A percentile compares a stretch with the other conserved stretches of the same genome.
These are phyloP conservation scores for Cyclotella atomus DNA, from an alignment of 108 stramenopile genomes.

Conservation along the genomic window DNA sequence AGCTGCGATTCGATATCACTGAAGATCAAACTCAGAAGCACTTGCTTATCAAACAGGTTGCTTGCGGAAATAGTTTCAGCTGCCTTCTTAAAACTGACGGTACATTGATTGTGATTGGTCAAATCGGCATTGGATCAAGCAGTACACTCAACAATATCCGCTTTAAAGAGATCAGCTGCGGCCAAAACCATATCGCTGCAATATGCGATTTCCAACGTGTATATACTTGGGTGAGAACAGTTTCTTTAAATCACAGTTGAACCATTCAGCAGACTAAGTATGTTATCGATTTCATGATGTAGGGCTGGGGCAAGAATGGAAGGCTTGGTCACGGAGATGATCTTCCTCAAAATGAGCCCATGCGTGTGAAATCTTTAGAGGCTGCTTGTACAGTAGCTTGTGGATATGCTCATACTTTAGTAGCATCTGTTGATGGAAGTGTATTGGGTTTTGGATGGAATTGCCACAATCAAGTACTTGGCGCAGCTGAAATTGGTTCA, in stretches of 20 bases:
- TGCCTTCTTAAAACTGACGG: constrained; percentile 22
- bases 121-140: constrained; percentile 9
- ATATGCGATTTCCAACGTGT: background rate
- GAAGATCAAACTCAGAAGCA: background rate
- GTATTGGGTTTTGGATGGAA: constrained; percentile 43
- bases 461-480: constrained; percentile 19
- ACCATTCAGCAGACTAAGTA: no score
- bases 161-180: constrained; percentile 28
- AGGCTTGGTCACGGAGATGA: constrained; percentile 27
- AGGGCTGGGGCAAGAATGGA: constrained; percentile 26
- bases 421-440: constrained; percentile 16
- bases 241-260: no score
- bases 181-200: constrained; percentile 32
- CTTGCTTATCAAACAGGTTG: constrained; percentile 1
- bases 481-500: background rate
- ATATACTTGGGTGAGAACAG: constrained; percentile 21
- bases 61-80: constrained; percentile 26
- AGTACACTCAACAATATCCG: constrained; percentile 2
- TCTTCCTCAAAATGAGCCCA: background rate
- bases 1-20: background rate
- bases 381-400: constrained; percentile 18
- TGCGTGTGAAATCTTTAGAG: constrained; percentile 5
- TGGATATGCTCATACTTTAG: constrained; percentile 34
- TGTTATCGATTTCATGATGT: no score
- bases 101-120: constrained; percentile 11